phyloP scores from a whole-genome alignment of 2,329 filamentous ascomycete genomes.

The Calonectria montana region DNA sequence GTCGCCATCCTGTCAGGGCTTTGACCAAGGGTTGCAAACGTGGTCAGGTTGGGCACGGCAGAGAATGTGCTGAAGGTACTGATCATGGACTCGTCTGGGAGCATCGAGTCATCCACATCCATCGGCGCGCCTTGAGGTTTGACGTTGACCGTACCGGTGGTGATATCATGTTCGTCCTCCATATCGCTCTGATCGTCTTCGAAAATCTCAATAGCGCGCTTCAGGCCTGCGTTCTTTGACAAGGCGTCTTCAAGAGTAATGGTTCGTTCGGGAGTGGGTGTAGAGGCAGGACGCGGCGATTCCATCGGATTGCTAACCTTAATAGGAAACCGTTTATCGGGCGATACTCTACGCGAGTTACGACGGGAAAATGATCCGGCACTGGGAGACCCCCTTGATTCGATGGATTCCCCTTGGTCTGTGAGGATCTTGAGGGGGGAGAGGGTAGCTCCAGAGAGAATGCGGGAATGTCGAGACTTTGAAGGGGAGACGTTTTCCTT shows the following conservation, averaged over 20 bases:
- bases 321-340: conserved; percentile 71
- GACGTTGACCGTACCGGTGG: conserved; percentile 42
- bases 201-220: conserved; percentile 71
- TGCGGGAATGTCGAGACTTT: conserved; percentile 64
- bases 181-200: conserved; percentile 61
- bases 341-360: conserved; percentile 61
- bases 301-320: conserved; percentile 58
- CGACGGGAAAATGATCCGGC: conserved; percentile 49
- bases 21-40: conserved; percentile 79
- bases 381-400: conserved; percentile 34
- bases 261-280: conserved; percentile 48
- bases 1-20: conserved; percentile 67
- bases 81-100: conserved; percentile 77
- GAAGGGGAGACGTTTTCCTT: conserved; percentile 61
- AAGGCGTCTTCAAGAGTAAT: conserved; percentile 66
- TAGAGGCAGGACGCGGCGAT: conserved; percentile 28
- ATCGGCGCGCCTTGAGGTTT: conserved; percentile 35
- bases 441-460: conserved; percentile 67
- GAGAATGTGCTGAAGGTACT: conserved; percentile 93
- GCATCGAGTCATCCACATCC: conserved; percentile 52
- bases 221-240: conserved; percentile 65
- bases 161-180: conserved; percentile 44
- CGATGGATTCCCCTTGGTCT: conserved; percentile 44
- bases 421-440: conserved; percentile 69
- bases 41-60: conserved; percentile 87